Percentiles rank a stretch among this genome's conserved stretches.
Evolutionary conservation across 208 protist species (phyloP).

Genomic region (Acanthamoeba comandoni): DNA sequence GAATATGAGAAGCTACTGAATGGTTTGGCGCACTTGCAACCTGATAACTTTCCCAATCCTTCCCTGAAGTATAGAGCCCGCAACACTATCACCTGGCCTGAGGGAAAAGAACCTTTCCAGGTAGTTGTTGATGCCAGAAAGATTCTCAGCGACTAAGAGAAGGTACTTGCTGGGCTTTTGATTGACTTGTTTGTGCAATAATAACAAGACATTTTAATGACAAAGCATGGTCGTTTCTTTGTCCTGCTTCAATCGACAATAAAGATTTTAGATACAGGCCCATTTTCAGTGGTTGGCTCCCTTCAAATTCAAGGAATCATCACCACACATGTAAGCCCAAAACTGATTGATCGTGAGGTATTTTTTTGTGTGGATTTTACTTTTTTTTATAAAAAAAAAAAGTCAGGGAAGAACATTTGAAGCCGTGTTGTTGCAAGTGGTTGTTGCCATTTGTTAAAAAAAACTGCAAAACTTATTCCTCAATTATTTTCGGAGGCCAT

Average conservation of each 20-base stretch:
- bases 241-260: background rate
- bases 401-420: too few relatives aligned
- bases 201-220: conserved; percentile 15
- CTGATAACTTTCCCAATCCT: conserved; percentile 43
- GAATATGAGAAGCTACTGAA: conserved; percentile 27
- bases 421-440: too few relatives aligned
- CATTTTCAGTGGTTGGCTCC: background rate
- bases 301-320: background rate
- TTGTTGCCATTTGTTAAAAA: too few relatives aligned
- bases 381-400: too few relatives aligned
- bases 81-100: conserved; percentile 63
- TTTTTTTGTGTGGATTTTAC: too few relatives aligned
- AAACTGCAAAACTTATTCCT: too few relatives aligned
- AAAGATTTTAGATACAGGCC: background rate
- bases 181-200: conserved; percentile 24
- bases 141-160: conserved; percentile 41
- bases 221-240: background rate
- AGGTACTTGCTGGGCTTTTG: background rate
- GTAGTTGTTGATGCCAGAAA: conserved; percentile 13
- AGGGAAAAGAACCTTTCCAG: conserved; percentile 60
- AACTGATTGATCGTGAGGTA: too few relatives aligned
- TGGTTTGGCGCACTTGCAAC: background rate
- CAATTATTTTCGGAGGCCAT: too few relatives aligned
- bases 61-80: conserved; percentile 14
- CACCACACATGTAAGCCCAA: too few relatives aligned